A percentile compares a stretch with the other conserved stretches of the same genome.
Conservation (phyloP, 75 land plant genomes). For the Picea sitchensis region DNA sequence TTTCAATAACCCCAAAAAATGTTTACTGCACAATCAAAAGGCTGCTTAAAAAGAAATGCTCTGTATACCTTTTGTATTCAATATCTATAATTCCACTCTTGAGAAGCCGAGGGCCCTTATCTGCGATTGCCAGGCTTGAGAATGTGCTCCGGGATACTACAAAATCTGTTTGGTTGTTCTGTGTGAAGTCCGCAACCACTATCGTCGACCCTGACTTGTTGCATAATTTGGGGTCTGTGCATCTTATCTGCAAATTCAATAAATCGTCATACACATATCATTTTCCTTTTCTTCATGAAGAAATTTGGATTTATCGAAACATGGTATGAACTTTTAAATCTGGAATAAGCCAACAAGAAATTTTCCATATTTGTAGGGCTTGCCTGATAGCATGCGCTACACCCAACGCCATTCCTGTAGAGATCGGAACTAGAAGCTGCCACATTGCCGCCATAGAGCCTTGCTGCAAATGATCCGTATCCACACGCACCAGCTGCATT, state of each 20-base stretch:
- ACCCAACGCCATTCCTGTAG: constrained; percentile 49
- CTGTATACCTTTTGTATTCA: constrained; percentile 43
- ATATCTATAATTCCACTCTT: constrained; percentile 42
- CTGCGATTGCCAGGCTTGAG: constrained; percentile 27
- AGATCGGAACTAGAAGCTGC: constrained; percentile 41
- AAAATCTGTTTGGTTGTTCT: constrained; percentile 27
- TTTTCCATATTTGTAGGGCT: no score
- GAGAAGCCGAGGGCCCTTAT: constrained; percentile 18
- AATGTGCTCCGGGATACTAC: constrained; percentile 47
- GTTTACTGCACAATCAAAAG: no score
- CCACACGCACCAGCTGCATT: constrained; percentile 60
- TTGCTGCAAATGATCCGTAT: constrained; percentile 52
- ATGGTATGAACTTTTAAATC: no score
- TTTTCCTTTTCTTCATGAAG: not conserved
- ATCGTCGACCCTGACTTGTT: not conserved
- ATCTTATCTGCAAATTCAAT: constrained; percentile 5
- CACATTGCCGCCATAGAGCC: constrained; percentile 29
- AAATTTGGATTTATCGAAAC: no score
- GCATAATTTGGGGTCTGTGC: not conserved
- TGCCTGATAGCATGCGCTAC: constrained; percentile 68
- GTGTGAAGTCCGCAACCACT: not conserved
- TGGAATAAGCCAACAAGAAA: not conserved
- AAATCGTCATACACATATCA: no score
- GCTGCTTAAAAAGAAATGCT: no score
- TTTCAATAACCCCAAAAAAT: no score